A percentile compares a stretch with the other conserved stretches of the same genome.
Evolutionary conservation across 2,329 filamentous ascomycete species (phyloP).

Genomic region (Erysiphe pulchra): DNA sequence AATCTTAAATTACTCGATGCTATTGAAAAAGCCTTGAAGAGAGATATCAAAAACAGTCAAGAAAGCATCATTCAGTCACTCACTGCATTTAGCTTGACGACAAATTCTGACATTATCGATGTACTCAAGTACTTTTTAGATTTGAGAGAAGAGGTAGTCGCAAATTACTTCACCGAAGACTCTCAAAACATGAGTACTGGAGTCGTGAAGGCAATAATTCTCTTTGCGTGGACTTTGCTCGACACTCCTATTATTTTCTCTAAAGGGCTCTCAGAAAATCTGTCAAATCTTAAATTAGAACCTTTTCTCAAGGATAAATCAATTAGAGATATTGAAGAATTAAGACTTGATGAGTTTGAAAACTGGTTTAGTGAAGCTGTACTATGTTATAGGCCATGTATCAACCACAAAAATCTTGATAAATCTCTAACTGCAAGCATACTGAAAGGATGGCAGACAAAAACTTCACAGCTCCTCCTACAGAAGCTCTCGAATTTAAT

Average conservation of each 20-base stretch:
- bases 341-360: slow-evolving; percentile 54
- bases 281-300: slow-evolving; percentile 40
- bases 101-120: slow-evolving; percentile 55
- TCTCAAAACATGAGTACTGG: slow-evolving; percentile 16
- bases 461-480: slow-evolving; percentile 31
- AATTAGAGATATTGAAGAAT: slow-evolving; percentile 36
- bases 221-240: slow-evolving; percentile 55
- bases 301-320: slow-evolving; percentile 47
- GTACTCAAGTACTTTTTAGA: slow-evolving; percentile 55
- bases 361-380: slow-evolving; percentile 67
- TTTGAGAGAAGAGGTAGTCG: slow-evolving; percentile 43
- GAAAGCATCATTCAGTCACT: slow-evolving; percentile 42
- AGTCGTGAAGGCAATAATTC: slow-evolving; percentile 37
- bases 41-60: slow-evolving; percentile 16
- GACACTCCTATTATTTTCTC: slow-evolving; percentile 58
- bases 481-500: slow-evolving; percentile 36
- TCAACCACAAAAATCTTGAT: slow-evolving; percentile 53
- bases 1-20: slow-evolving; percentile 36
- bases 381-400: slow-evolving; percentile 63
- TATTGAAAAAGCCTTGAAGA: slow-evolving; percentile 41
- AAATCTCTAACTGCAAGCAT: slow-evolving; percentile 31
- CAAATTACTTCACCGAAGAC: slow-evolving; percentile 19
- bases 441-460: slow-evolving; percentile 35
- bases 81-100: slow-evolving; percentile 59
- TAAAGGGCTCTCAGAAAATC: slow-evolving; percentile 38